These are phyloP conservation scores for Yamadazyma blattariae DNA, from an alignment of 1,139 yeast genomes.

Conservation along the genomic window DNA sequence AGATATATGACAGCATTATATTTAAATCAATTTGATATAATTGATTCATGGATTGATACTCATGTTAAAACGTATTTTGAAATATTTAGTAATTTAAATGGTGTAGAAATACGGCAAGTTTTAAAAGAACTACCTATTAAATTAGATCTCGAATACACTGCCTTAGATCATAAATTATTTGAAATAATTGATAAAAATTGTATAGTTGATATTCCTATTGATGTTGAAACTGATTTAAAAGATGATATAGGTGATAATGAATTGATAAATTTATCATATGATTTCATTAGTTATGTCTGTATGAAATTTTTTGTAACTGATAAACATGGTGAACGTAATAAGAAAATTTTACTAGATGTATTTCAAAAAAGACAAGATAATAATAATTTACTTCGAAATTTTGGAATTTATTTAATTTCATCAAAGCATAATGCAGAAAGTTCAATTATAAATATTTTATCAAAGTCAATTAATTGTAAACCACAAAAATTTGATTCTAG, in stretches of 20 bases:
- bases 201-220: slow-evolving; percentile 1
- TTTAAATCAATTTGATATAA: slow-evolving; percentile 5
- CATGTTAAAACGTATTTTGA: slow-evolving; percentile 11
- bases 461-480: background rate
- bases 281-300: slow-evolving; percentile 1
- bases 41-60: slow-evolving; percentile 12
- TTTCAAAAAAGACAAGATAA: background rate
- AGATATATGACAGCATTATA: slow-evolving; percentile 18
- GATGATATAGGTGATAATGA: slow-evolving; percentile 1
- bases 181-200: background rate
- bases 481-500: background rate
- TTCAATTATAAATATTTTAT: background rate
- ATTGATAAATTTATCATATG: slow-evolving; percentile 1
- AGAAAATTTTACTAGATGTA: slow-evolving; percentile 1
- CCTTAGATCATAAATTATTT: background rate
- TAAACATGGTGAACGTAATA: background rate
- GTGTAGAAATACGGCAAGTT: slow-evolving; percentile 13
- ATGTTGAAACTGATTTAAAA: background rate
- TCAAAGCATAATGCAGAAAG: background rate
- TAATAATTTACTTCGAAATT: background rate
- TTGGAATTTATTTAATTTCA: background rate
- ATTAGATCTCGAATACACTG: background rate
- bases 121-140: slow-evolving; percentile 7
- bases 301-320: background rate
- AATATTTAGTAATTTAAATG: slow-evolving; percentile 15